Percentiles rank a stretch among this genome's conserved stretches.
Evolutionary conservation across 148 eudicot genomes (phyloP).

Genomic region (Polygonum aviculare): DNA sequence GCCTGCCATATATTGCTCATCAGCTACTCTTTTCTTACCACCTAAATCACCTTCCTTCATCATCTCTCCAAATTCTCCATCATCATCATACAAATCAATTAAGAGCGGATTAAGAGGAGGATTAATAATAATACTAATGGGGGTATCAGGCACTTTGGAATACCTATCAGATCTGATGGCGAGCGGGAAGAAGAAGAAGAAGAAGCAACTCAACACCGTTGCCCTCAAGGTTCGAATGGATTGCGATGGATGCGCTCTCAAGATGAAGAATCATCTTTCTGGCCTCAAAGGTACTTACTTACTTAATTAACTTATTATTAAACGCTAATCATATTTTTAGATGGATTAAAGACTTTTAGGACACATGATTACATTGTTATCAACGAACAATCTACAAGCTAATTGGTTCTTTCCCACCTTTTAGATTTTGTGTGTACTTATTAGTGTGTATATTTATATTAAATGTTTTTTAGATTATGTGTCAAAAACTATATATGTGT

Average conservation of each 20-base stretch:
- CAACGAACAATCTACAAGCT: too few species aligned
- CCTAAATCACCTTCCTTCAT: neutral
- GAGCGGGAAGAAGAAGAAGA: constrained; percentile 32
- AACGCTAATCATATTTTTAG: too few species aligned
- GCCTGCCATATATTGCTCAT: neutral
- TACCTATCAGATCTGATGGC: constrained; percentile 46
- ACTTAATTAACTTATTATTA: too few species aligned
- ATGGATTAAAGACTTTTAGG: too few species aligned
- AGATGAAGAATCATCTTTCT: constrained; percentile 56
- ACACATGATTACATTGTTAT: too few species aligned
- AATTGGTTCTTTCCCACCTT: neutral
- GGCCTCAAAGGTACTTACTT: constrained; percentile 48
- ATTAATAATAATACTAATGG: constrained; percentile 26
- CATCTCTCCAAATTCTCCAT: neutral
- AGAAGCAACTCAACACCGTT: constrained; percentile 44
- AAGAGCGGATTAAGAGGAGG: too few species aligned
- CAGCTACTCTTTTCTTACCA: neutral
- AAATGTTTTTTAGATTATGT: too few species aligned
- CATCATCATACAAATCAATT: neutral
- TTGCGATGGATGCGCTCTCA: constrained; percentile 72
- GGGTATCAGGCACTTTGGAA: constrained; percentile 60
- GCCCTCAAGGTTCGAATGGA: constrained; percentile 65
- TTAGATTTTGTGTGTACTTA: too few species aligned
- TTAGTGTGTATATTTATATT: neutral
- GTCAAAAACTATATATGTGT: too few species aligned